Conservation (phyloP, 306 rosid species). For the Vigna nakashimae region DNA sequence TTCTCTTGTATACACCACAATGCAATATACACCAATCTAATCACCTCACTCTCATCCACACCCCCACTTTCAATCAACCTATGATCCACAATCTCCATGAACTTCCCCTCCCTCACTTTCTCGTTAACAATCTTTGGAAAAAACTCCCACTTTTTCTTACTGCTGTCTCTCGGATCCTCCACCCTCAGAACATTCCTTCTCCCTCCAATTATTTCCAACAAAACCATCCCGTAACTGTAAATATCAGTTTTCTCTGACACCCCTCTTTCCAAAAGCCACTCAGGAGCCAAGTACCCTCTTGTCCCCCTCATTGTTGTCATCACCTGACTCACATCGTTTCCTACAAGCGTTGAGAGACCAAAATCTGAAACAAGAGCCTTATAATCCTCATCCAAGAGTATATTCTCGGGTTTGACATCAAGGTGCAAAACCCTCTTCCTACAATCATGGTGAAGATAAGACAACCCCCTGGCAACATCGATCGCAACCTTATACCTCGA, state of each 20-base stretch:
- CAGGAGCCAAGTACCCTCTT: conserved; percentile 91
- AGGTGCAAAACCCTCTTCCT: conserved; percentile 79
- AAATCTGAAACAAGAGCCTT: conserved; percentile 73
- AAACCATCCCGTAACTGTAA: conserved; percentile 94
- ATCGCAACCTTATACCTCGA: conserved; percentile 69
- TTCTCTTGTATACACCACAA: conserved; percentile 94
- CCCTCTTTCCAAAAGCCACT: conserved; percentile 85
- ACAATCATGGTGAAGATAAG: conserved; percentile 89
- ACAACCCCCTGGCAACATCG: conserved; percentile 80
- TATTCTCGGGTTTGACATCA: conserved; percentile 94
- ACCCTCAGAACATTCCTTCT: conserved; percentile 62
- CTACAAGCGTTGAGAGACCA: conserved; percentile 81
- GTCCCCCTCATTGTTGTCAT: conserved; percentile 84
- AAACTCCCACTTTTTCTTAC: conserved; percentile 61
- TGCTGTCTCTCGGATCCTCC: conserved; percentile 46
- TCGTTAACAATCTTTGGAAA: conserved; percentile 76
- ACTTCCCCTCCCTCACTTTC: conserved; percentile 70
- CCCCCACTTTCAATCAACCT: conserved; percentile 54
- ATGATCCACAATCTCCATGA: conserved; percentile 75
- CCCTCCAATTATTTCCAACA: conserved; percentile 86
- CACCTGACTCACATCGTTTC: conserved; percentile 72
- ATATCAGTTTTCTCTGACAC: conserved; percentile 82
- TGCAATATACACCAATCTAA: conserved; percentile 66
- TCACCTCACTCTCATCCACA: conserved; percentile 70
- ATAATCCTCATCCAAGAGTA: conserved; percentile 74